phyloP scores from a whole-genome alignment of 306 rosid genomes.

The Herpetospermum pedunculosum region DNA sequence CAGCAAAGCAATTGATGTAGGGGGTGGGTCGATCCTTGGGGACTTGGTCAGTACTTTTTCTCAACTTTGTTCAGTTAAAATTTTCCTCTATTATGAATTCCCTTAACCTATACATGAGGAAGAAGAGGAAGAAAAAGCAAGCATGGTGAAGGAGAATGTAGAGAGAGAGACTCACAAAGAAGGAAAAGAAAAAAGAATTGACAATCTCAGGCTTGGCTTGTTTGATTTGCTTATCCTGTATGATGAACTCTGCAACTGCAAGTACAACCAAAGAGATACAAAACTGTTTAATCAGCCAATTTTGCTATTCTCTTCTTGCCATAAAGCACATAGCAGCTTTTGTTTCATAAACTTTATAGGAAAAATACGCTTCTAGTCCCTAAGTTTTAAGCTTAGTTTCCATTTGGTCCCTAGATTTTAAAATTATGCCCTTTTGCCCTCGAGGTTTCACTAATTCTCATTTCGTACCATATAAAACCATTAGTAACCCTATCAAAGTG shows the following conservation, averaged over 20 bases:
- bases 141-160: conserved; percentile 7
- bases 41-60: conserved; percentile 5
- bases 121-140: neutral
- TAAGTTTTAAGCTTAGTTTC: too few species aligned
- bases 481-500: too few species aligned
- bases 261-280: neutral
- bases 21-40: neutral
- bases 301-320: neutral
- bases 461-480: too few species aligned
- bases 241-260: neutral
- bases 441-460: too few species aligned
- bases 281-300: neutral
- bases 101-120: neutral
- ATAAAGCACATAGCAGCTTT: neutral
- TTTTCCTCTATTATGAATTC: neutral
- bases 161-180: neutral
- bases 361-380: too few species aligned
- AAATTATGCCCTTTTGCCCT: too few species aligned
- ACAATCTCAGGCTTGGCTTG: neutral
- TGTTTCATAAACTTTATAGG: neutral
- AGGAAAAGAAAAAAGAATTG: neutral
- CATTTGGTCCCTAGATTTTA: too few species aligned
- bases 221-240: neutral
- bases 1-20: conserved; percentile 4
- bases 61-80: neutral